Evolutionary conservation across 805 yeast genomes (phyloP).

Genomic region (Suhomyces prunicola): DNA sequence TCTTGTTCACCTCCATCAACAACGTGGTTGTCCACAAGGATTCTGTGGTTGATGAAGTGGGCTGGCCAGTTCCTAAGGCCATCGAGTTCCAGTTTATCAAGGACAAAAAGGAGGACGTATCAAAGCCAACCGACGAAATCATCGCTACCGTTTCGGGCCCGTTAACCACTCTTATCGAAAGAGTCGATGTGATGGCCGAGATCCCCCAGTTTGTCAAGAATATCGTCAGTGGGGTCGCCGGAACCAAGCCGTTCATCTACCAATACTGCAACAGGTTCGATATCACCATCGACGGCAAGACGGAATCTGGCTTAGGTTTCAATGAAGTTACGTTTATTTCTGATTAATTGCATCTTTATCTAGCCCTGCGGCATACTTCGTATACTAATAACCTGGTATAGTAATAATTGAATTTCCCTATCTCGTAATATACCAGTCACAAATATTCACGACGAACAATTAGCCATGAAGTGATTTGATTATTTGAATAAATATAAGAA

Average conservation of each 20-base stretch:
- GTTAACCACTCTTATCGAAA: slow-evolving; percentile 64
- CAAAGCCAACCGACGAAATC: slow-evolving; percentile 42
- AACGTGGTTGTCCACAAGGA: slow-evolving; percentile 60
- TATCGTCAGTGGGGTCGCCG: slow-evolving; percentile 91
- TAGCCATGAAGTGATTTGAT: no score
- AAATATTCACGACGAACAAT: no score
- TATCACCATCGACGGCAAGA: slow-evolving; percentile 39
- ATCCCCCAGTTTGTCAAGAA: slow-evolving; percentile 91
- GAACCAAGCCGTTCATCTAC: slow-evolving; percentile 94
- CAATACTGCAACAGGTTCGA: slow-evolving; percentile 73
- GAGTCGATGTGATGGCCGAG: slow-evolving; percentile 97
- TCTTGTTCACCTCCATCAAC: slow-evolving; percentile 60
- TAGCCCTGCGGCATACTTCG: neutral
- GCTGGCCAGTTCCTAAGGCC: slow-evolving; percentile 83
- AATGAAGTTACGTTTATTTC: slow-evolving; percentile 79
- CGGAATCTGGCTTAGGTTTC: slow-evolving; percentile 66
- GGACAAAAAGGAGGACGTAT: slow-evolving; percentile 46
- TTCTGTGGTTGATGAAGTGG: slow-evolving; percentile 63
- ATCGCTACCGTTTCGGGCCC: slow-evolving; percentile 57
- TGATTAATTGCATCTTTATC: slow-evolving; percentile 22
- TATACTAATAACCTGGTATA: no score
- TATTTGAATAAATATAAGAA: no score
- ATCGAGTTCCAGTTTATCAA: slow-evolving; percentile 54
- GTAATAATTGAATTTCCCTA: no score
- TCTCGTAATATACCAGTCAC: no score